Evolutionary conservation across 2,329 filamentous ascomycete species (phyloP), one percentile per base, ranked within the genome.

Genomic region (Coleophoma eucalyptorum): DNA sequence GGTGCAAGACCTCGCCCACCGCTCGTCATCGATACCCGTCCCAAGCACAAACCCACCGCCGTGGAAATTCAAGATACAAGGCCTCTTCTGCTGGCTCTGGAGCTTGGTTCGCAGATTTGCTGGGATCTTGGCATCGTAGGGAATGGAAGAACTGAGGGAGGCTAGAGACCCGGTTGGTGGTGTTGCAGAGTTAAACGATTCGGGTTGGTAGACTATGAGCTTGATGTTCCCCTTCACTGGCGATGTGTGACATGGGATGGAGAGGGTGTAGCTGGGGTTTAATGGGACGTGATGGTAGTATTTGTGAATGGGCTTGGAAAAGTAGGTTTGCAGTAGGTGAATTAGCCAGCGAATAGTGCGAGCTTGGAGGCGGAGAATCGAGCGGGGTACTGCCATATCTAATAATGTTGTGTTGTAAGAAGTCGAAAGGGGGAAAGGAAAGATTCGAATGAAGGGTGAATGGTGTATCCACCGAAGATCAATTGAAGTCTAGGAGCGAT

Each of bases 21-120:
- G 42, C 42, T 44, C 42, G 16, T 44, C 42, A 26, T 44, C 42
- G 20, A 44, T n/a, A 12, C 42, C 42, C n/a, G 16, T 11, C 12
- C 42, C 42, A 4, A 44, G 13, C 15, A 37, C 77, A 67, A 83
- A 84, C 15, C 83, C 83, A 26, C 83, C 83, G 38, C 81, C 82
- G 60, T 86, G 83, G 58, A 82, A 81, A 62, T 83, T 82, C 56
- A 86, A n/a, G 12, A 44, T 15, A n/a, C 19, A 32, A 7, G 42
- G 20, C 16, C 16, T 10, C 20, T 21, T 21, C 26, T 26, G 26
- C 26, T 2, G 10, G 10, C 26, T 20, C 31, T 31, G 16, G 12
- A 11, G 20, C n/a, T 33, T n/a, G 20, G 19, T 18, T 26, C n/a
- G 19, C 31, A 20, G 20, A 11, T 21, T 26, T 6, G 35, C 35